These are phyloP conservation scores for Clavulina sp. DNA, from an alignment of 768 basidiomycete species.

Conservation along the genomic window DNA sequence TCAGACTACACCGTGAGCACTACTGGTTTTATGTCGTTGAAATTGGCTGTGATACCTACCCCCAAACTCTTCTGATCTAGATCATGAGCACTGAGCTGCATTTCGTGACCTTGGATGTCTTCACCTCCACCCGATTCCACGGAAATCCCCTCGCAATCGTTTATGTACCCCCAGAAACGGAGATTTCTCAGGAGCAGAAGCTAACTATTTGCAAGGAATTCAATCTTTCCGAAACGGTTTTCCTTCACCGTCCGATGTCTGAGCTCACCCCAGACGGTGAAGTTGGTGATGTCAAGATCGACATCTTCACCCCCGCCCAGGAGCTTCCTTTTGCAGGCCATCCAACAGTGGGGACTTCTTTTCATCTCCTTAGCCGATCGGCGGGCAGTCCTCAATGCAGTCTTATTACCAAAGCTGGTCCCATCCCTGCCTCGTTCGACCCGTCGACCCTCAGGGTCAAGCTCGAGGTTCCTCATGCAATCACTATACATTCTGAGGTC, in stretches of 20 bases:
- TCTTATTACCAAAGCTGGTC: not conserved
- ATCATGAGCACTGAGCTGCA: constrained; percentile 1
- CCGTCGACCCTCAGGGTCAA: not conserved
- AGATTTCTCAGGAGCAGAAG: not conserved
- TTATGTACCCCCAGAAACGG: constrained; percentile 10
- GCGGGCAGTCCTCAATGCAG: not conserved
- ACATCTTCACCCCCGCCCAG: not conserved
- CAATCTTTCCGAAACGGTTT: constrained; percentile 16
- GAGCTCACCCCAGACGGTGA: too few relatives aligned
- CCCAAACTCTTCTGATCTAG: too few relatives aligned
- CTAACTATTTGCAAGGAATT: constrained; percentile 14
- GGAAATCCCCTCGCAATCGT: constrained; percentile 22
- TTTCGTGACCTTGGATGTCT: constrained; percentile 18
- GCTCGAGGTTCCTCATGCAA: not conserved
- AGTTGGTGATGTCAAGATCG: not conserved
- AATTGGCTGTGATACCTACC: too few relatives aligned
- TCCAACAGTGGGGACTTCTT: not conserved
- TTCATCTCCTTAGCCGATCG: not conserved
- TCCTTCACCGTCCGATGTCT: not conserved
- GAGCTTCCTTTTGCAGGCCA: not conserved
- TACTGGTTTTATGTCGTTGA: too few relatives aligned
- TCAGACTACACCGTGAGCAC: too few relatives aligned
- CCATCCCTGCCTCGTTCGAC: not conserved
- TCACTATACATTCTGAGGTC: not conserved
- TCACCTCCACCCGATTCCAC: constrained; percentile 15